Percentiles rank a stretch among this genome's conserved stretches.
Conservation (phyloP, 2,329 filamentous ascomycete genomes). For the Ophiocordyceps camponoti-saundersi region DNA sequence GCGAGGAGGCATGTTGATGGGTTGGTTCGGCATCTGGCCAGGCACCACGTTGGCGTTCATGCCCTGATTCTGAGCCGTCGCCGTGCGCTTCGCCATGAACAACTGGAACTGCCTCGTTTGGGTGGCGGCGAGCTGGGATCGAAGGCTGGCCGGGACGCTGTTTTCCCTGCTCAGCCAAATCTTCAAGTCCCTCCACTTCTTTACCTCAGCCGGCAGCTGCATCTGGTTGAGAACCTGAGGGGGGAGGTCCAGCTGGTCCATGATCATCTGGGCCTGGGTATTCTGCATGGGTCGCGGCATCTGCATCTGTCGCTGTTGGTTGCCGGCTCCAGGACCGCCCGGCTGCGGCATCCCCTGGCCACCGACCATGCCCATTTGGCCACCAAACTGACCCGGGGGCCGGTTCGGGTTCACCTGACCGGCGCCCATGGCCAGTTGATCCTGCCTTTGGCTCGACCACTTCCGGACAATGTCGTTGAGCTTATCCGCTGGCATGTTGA, state of each 20-base stretch:
- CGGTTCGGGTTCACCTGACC: conserved; percentile 14
- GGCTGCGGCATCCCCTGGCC: conserved; percentile 14
- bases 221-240: conserved; percentile 14
- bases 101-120: conserved; percentile 24
- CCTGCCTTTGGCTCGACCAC: conserved; percentile 24
- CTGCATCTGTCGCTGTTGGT: conserved; percentile 7
- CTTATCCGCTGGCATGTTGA: conserved; percentile 28
- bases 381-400: conserved; percentile 12
- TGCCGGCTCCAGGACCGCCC: conserved; percentile 4
- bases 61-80: conserved; percentile 13
- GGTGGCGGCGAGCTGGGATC: conserved; percentile 14
- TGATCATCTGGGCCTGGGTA: conserved; percentile 19
- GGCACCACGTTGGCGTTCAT: conserved; percentile 10
- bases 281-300: conserved; percentile 10
- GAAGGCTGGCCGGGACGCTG: conserved; percentile 12
- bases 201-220: conserved; percentile 22
- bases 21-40: conserved; percentile 11
- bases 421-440: conserved; percentile 16
- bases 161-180: conserved; percentile 21
- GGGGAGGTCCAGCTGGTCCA: conserved; percentile 32
- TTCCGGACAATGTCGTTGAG: conserved; percentile 32
- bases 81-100: conserved; percentile 12
- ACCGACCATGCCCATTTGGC: conserved; percentile 12
- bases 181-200: conserved; percentile 32
- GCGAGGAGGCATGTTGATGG: conserved; percentile 9